Conservation (phyloP, 129 eudicot species). For the Tagetes erecta region DNA sequence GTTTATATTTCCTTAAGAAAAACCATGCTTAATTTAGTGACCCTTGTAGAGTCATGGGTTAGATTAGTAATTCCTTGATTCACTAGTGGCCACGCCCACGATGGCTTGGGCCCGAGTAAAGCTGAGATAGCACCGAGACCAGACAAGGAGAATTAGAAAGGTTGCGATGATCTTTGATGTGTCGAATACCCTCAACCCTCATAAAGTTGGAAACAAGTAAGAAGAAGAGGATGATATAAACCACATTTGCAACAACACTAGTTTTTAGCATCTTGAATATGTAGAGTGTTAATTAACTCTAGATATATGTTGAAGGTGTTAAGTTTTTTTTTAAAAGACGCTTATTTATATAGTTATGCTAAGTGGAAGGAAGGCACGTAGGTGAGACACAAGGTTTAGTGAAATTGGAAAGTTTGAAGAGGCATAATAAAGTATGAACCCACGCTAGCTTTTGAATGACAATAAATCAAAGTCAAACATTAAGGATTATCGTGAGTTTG, state of each 20-base stretch:
- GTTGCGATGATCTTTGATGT: conserved; percentile 21
- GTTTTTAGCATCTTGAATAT: conserved; percentile 9
- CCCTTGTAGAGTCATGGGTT: no score
- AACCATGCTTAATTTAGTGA: no score
- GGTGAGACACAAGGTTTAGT: conserved; percentile 19
- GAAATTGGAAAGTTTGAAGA: conserved; percentile 22
- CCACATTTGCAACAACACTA: conserved; percentile 12
- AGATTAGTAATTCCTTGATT: background rate
- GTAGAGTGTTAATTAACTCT: background rate
- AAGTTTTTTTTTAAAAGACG: background rate
- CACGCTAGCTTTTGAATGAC: conserved; percentile 22
- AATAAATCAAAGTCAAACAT: conserved; percentile 23
- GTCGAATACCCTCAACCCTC: conserved; percentile 34
- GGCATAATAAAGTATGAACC: background rate
- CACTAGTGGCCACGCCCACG: conserved; percentile 48
- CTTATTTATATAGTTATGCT: conserved; percentile 6
- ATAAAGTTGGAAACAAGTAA: conserved; percentile 22
- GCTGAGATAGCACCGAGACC: conserved; percentile 23
- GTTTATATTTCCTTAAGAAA: no score
- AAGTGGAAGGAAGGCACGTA: conserved; percentile 39
- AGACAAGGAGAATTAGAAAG: conserved; percentile 20
- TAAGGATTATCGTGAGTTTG: conserved; percentile 17
- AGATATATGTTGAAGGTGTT: conserved; percentile 3
- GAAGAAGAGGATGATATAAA: conserved; percentile 20
- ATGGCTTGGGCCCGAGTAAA: conserved; percentile 51